Conservation (phyloP, 208 protist genomes). For the Trichomonas gallinae region DNA sequence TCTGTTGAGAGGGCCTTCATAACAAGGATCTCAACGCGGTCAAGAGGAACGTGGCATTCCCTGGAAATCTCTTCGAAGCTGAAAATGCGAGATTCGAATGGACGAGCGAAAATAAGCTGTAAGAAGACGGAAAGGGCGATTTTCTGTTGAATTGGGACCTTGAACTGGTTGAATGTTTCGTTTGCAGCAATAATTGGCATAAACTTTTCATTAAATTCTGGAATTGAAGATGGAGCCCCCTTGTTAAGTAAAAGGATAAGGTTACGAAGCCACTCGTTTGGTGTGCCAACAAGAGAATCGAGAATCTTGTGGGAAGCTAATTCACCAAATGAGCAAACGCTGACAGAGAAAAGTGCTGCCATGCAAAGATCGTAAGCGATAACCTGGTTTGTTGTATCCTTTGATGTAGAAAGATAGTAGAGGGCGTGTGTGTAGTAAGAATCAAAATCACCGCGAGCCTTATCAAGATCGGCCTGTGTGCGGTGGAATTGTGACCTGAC, state of each 20-base stretch:
- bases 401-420: background rate
- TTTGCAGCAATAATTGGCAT: background rate
- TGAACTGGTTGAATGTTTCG: background rate
- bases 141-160: background rate
- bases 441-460: conserved; percentile 4
- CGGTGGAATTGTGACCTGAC: background rate
- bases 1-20: background rate
- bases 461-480: background rate
- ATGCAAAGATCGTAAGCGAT: background rate
- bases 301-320: background rate
- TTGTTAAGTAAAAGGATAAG: background rate
- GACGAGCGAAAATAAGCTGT: background rate
- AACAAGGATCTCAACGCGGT: background rate
- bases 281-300: background rate
- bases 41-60: background rate
- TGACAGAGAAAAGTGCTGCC: background rate
- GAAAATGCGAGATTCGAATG: background rate
- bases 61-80: background rate
- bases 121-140: background rate
- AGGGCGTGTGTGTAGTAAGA: background rate
- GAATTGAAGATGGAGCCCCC: background rate
- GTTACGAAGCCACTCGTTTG: background rate
- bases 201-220: background rate
- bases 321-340: conserved; percentile 13
- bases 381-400: background rate